A percentile compares a stretch with the other conserved stretches of the same genome.
Evolutionary conservation across 768 basidiomycete species (phyloP).

Genomic region (Lentinula guzmanii): DNA sequence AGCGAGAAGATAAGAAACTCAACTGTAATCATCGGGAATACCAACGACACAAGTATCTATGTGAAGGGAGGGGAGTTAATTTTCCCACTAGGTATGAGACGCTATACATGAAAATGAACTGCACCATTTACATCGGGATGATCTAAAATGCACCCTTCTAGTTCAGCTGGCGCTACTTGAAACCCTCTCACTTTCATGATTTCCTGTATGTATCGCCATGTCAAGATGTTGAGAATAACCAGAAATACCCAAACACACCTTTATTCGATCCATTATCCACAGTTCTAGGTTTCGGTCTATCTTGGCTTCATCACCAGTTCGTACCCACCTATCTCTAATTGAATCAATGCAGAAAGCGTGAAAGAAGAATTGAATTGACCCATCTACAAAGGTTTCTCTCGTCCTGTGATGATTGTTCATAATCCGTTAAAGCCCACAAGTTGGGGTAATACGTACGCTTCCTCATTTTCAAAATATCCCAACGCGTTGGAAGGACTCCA

Average conservation of each 20-base stretch:
- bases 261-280: slow-evolving; percentile 58
- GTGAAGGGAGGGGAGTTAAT: no score
- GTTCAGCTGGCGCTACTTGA: slow-evolving; percentile 70
- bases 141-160: slow-evolving; percentile 59
- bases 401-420: slow-evolving; percentile 35
- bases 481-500: slow-evolving; percentile 36
- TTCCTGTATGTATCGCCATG: slow-evolving; percentile 21
- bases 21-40: slow-evolving; percentile 59
- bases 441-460: slow-evolving; percentile 45
- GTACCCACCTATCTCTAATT: slow-evolving; percentile 45
- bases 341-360: neutral
- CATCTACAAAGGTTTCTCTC: slow-evolving; percentile 61
- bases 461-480: slow-evolving; percentile 45
- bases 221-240: neutral
- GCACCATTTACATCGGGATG: slow-evolving; percentile 45
- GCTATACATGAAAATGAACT: neutral
- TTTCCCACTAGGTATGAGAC: no score
- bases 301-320: slow-evolving; percentile 60
- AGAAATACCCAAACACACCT: slow-evolving; percentile 27
- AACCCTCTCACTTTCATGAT: slow-evolving; percentile 51
- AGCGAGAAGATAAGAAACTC: neutral
- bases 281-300: slow-evolving; percentile 50
- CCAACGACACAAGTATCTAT: slow-evolving; percentile 59
- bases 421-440: slow-evolving; percentile 5
- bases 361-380: slow-evolving; percentile 29